Conservation (phyloP, 2,329 filamentous ascomycete genomes). For the Aspergillus fischeri region DNA sequence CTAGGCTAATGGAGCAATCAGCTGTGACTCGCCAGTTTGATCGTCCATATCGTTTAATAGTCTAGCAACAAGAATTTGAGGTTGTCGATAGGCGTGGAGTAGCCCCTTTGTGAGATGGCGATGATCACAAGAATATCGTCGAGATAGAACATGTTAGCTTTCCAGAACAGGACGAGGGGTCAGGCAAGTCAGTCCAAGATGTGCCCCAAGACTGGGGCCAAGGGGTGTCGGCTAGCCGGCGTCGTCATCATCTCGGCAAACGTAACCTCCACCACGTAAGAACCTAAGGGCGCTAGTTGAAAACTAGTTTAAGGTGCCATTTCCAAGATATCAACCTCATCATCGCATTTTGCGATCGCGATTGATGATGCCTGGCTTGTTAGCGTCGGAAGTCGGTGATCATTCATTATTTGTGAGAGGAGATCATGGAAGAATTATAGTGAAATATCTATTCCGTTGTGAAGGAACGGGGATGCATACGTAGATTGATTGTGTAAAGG, state of each 20-base stretch:
- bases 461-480: background rate
- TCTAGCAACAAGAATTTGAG: too few species aligned
- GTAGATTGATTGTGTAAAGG: too few species aligned
- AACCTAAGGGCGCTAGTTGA: background rate
- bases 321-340: background rate
- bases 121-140: too few species aligned
- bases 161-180: background rate
- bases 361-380: background rate
- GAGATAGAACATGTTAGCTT: background rate
- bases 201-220: background rate
- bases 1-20: too few species aligned
- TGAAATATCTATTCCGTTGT: background rate
- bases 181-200: too few species aligned
- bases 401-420: background rate
- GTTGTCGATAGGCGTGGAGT: background rate
- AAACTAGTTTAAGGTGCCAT: background rate
- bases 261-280: background rate
- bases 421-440: background rate
- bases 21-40: background rate
- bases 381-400: background rate
- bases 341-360: background rate
- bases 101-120: background rate
- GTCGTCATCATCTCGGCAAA: background rate
- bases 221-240: background rate
- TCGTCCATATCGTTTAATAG: background rate